Conservation (phyloP, 768 basidiomycete species). For the Naganishia randhawae region DNA sequence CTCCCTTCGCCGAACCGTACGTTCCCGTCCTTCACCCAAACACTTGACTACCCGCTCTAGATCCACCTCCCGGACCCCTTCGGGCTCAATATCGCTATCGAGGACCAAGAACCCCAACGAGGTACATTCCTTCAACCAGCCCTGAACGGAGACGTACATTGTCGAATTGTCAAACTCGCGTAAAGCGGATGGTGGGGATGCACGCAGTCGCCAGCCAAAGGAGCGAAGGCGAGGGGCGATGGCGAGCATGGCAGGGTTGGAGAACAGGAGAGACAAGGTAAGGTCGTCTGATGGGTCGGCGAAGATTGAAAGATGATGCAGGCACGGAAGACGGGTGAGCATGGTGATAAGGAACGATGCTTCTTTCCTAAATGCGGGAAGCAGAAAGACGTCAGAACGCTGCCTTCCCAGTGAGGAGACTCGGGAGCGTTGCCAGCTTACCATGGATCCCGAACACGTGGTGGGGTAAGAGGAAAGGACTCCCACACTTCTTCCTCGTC, state of each 20-base stretch:
- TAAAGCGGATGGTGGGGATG: constrained; percentile 37
- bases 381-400: background rate
- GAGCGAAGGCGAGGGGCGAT: constrained; percentile 35
- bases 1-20: background rate
- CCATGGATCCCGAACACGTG: constrained; percentile 9
- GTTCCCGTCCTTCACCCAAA: constrained; percentile 23
- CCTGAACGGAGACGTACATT: constrained; percentile 43
- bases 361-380: constrained; percentile 28
- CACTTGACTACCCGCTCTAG: constrained; percentile 35
- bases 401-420: no score
- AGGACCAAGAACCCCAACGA: constrained; percentile 42
- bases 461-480: constrained; percentile 10
- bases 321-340: constrained; percentile 38
- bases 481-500: constrained; percentile 9
- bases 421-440: constrained; percentile 23
- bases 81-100: constrained; percentile 43
- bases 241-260: constrained; percentile 29
- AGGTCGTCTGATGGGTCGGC: constrained; percentile 48
- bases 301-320: constrained; percentile 47
- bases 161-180: constrained; percentile 40
- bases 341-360: constrained; percentile 39
- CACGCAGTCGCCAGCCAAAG: constrained; percentile 48
- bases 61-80: constrained; percentile 38
- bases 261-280: constrained; percentile 40
- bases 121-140: constrained; percentile 41